Conservation (phyloP, 225 moss, liverwort and hornwort species). For the Lunularia cruciata region DNA sequence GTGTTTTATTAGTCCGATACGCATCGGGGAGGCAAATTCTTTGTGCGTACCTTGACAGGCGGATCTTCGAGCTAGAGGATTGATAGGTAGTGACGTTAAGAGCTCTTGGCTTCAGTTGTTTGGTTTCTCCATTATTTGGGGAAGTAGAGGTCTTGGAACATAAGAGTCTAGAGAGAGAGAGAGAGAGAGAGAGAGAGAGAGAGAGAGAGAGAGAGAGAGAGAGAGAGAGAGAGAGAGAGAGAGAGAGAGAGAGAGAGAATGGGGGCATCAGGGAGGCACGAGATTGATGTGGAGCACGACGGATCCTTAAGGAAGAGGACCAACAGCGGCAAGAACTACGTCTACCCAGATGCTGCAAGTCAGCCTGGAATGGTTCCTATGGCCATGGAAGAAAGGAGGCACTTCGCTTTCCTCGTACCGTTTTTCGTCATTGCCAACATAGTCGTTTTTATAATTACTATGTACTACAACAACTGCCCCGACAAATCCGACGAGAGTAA, state of each 20-base stretch:
- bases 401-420: conserved; percentile 36
- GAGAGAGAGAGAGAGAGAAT: conserved; percentile 3
- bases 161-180: no score
- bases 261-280: conserved; percentile 35
- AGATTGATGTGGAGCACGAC: conserved; percentile 35
- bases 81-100: no score
- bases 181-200: no score
- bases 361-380: background rate
- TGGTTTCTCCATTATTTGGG: no score
- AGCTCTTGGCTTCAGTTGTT: no score
- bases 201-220: no score
- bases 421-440: conserved; percentile 41
- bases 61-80: no score
- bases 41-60: no score
- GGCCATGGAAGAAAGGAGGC: conserved; percentile 25
- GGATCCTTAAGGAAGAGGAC: conserved; percentile 24
- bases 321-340: conserved; percentile 20
- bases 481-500: background rate
- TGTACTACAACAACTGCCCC: conserved; percentile 45
- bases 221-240: background rate
- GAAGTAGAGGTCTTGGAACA: no score
- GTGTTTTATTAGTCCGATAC: no score
- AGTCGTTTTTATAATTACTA: conserved; percentile 35
- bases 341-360: conserved; percentile 19
- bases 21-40: no score